These are phyloP conservation scores for Curvularia hawaiiensis DNA, from an alignment of 2,329 filamentous ascomycete species.

Conservation along the genomic window DNA sequence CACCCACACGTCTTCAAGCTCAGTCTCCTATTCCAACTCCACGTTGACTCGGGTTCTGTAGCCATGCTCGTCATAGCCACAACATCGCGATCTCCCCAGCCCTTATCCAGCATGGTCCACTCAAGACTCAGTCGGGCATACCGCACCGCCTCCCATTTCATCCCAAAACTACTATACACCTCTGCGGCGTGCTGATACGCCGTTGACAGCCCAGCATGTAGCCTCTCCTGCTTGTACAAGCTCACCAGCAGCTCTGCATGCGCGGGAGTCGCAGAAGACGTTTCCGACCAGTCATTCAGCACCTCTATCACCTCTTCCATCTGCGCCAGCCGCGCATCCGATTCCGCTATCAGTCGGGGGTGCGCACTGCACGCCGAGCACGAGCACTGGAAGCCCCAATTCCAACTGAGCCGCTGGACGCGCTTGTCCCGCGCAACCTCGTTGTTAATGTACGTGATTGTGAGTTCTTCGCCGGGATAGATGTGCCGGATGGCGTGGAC, in stretches of 20 bases:
- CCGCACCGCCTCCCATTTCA: slow-evolving; percentile 35
- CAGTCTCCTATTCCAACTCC: slow-evolving; percentile 45
- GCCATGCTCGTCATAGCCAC: slow-evolving; percentile 37
- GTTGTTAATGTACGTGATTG: slow-evolving; percentile 51
- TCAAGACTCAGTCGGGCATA: slow-evolving; percentile 39
- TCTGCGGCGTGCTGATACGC: slow-evolving; percentile 50
- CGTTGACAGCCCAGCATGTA: slow-evolving; percentile 44
- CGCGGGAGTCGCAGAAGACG: slow-evolving; percentile 34
- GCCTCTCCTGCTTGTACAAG: slow-evolving; percentile 46
- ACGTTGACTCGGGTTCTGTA: slow-evolving; percentile 33
- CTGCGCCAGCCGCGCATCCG: slow-evolving; percentile 43
- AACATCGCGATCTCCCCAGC: slow-evolving; percentile 35
- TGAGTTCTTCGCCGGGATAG: slow-evolving; percentile 49
- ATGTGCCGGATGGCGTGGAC: slow-evolving; percentile 49
- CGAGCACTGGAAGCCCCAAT: slow-evolving; percentile 50
- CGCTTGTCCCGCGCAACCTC: slow-evolving; percentile 39
- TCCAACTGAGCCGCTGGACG: slow-evolving; percentile 37
- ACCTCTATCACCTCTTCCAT: slow-evolving; percentile 38
- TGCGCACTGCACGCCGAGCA: slow-evolving; percentile 48
- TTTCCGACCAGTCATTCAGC: slow-evolving; percentile 38
- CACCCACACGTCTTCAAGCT: slow-evolving; percentile 26
- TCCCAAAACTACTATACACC: slow-evolving; percentile 45
- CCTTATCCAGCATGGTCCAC: slow-evolving; percentile 38
- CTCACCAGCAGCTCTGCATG: slow-evolving; percentile 44
- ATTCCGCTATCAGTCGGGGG: slow-evolving; percentile 28